Conservation (phyloP, 352 stramenopile genomes). For the Globisporangium orthogonon region DNA sequence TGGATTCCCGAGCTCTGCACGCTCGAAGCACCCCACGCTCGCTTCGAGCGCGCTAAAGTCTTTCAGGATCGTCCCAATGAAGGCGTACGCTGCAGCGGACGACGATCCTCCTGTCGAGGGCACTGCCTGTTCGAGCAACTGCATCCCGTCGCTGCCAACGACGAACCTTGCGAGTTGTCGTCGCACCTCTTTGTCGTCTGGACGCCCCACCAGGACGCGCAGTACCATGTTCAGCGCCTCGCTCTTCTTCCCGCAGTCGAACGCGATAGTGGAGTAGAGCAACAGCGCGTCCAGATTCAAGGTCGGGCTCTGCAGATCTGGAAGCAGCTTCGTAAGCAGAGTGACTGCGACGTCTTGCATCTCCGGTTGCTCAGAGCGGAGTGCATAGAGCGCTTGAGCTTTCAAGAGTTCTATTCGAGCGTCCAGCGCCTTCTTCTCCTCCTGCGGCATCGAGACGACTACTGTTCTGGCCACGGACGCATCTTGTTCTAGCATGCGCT, state of each 20-base stretch:
- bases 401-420: constrained; percentile 44
- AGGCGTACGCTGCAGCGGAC: constrained; percentile 60
- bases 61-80: constrained; percentile 70
- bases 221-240: constrained; percentile 68
- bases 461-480: constrained; percentile 13
- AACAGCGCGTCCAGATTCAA: constrained; percentile 65
- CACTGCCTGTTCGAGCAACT: constrained; percentile 32
- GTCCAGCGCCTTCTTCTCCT: constrained; percentile 20
- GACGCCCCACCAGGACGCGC: constrained; percentile 45
- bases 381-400: constrained; percentile 42
- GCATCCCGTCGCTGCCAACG: constrained; percentile 27
- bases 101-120: constrained; percentile 25
- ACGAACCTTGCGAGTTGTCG: constrained; percentile 44
- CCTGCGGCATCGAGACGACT: not conserved
- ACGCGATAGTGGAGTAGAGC: constrained; percentile 52
- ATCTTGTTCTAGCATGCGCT: constrained; percentile 25
- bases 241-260: constrained; percentile 48
- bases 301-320: constrained; percentile 34
- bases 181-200: constrained; percentile 42
- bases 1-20: constrained; percentile 28
- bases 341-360: constrained; percentile 52
- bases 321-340: constrained; percentile 47
- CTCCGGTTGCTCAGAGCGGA: constrained; percentile 19
- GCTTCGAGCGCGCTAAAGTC: constrained; percentile 53
- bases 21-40: constrained; percentile 48